Conservation (phyloP, 2,329 filamentous ascomycete species). For the Aspergillus sp. region DNA sequence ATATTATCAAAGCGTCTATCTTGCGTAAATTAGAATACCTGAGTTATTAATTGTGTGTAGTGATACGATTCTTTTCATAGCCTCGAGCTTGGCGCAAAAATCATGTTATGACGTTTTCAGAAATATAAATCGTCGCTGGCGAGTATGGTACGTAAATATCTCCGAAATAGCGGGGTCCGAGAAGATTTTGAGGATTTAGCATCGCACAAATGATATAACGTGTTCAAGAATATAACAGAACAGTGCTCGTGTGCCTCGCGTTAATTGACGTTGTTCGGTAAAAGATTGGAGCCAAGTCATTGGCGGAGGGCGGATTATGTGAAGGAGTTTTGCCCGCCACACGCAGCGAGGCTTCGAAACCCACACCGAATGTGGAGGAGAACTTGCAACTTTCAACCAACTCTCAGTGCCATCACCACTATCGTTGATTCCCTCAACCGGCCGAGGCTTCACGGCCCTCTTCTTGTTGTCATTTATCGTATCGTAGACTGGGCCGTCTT, state of each 20-base stretch:
- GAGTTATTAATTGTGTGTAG: not conserved
- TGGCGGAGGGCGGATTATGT: constrained; percentile 11
- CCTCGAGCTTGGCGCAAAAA: no score
- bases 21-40: not conserved
- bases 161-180: not conserved
- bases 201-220: not conserved
- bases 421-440: constrained; percentile 4
- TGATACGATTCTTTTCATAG: not conserved
- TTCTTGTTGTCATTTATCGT: not conserved
- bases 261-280: not conserved
- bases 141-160: not conserved
- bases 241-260: not conserved
- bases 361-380: constrained; percentile 35
- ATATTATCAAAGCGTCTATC: not conserved
- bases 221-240: not conserved
- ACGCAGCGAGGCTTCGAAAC: constrained; percentile 10
- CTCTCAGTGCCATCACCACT: constrained; percentile 6
- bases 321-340: constrained; percentile 11
- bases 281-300: constrained; percentile 1
- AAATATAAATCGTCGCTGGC: not conserved
- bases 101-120: not conserved
- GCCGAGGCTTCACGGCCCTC: constrained; percentile 4
- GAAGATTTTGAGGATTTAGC: not conserved
- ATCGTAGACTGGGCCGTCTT: not conserved
- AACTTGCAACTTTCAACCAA: constrained; percentile 14